These are phyloP conservation scores for Helicocarpus griseus DNA, from an alignment of 2,329 filamentous ascomycete species.

Conservation along the genomic window DNA sequence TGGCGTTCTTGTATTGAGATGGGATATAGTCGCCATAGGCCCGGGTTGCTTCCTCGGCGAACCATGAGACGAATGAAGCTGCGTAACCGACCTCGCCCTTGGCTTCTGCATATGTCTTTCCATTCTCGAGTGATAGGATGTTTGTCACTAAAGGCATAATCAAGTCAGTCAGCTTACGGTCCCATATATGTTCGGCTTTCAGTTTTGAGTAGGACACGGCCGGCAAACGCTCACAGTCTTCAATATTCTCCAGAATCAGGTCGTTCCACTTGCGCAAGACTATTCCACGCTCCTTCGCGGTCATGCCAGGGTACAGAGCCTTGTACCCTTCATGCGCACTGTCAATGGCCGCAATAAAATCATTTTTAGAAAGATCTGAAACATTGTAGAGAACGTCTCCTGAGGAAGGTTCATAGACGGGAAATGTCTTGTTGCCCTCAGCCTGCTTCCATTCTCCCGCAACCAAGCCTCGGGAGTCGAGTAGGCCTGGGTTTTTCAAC, in stretches of 20 bases:
- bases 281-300: slow-evolving; percentile 39
- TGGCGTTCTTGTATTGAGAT: slow-evolving; percentile 57
- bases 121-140: slow-evolving; percentile 51
- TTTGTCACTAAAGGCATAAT: slow-evolving; percentile 20
- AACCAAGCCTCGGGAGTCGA: not conserved
- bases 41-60: slow-evolving; percentile 42
- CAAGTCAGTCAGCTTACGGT: not conserved
- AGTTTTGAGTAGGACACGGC: too few species aligned
- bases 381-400: slow-evolving; percentile 13
- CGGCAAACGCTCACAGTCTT: slow-evolving; percentile 31
- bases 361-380: slow-evolving; percentile 13
- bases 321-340: slow-evolving; percentile 12
- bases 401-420: slow-evolving; percentile 13
- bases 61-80: slow-evolving; percentile 44
- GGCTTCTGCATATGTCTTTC: slow-evolving; percentile 45
- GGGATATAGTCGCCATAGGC: slow-evolving; percentile 45
- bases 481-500: too few species aligned
- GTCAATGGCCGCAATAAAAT: slow-evolving; percentile 15
- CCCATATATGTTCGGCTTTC: too few species aligned
- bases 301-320: slow-evolving; percentile 37
- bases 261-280: slow-evolving; percentile 48
- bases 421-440: not conserved
- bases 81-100: slow-evolving; percentile 41
- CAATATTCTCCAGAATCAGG: slow-evolving; percentile 44
- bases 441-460: not conserved